These are phyloP conservation scores for Tuber calosporum DNA, from an alignment of 495 filamentous ascomycete species.

Conservation along the genomic window DNA sequence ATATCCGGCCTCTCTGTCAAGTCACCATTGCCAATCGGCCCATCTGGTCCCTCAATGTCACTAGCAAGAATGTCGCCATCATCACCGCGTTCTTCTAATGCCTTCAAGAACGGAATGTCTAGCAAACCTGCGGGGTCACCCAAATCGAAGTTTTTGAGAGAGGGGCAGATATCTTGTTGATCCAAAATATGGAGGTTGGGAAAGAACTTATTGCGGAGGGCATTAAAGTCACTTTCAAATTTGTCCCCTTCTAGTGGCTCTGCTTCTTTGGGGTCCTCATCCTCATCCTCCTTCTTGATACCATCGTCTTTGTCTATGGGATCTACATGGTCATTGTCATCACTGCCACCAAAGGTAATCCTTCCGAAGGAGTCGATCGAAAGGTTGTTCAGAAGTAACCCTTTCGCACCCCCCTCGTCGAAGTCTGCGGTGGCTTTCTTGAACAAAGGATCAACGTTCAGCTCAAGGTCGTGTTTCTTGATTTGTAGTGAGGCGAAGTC, in stretches of 20 bases:
- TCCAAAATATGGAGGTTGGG: slow-evolving; percentile 70
- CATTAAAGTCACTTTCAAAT: slow-evolving; percentile 63
- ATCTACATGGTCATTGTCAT: slow-evolving; percentile 53
- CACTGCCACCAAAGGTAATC: slow-evolving; percentile 97
- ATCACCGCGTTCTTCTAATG: slow-evolving; percentile 73
- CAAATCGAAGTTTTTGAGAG: slow-evolving; percentile 83
- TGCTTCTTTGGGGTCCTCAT: slow-evolving; percentile 39
- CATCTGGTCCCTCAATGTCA: slow-evolving; percentile 49
- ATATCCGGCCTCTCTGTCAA: slow-evolving; percentile 21
- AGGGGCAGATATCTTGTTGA: slow-evolving; percentile 87
- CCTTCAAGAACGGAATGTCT: slow-evolving; percentile 86
- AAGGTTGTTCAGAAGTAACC: slow-evolving; percentile 86
- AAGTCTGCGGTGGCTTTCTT: slow-evolving; percentile 98
- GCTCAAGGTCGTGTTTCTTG: slow-evolving; percentile 96
- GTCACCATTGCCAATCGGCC: slow-evolving; percentile 58
- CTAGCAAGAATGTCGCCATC: slow-evolving; percentile 48
- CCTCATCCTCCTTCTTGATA: slow-evolving; percentile 43
- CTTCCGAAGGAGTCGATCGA: slow-evolving; percentile 83
- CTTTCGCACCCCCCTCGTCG: slow-evolving; percentile 96
- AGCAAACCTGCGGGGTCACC: slow-evolving; percentile 75
- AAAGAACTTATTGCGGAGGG: slow-evolving; percentile 74
- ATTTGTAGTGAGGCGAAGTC: slow-evolving; percentile 82
- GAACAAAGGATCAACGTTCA: slow-evolving; percentile 93
- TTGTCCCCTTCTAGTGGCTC: slow-evolving; percentile 48
- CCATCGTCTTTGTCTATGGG: slow-evolving; percentile 45